Conservation (phyloP, 768 basidiomycete species). For the Scleroderma bovista region DNA sequence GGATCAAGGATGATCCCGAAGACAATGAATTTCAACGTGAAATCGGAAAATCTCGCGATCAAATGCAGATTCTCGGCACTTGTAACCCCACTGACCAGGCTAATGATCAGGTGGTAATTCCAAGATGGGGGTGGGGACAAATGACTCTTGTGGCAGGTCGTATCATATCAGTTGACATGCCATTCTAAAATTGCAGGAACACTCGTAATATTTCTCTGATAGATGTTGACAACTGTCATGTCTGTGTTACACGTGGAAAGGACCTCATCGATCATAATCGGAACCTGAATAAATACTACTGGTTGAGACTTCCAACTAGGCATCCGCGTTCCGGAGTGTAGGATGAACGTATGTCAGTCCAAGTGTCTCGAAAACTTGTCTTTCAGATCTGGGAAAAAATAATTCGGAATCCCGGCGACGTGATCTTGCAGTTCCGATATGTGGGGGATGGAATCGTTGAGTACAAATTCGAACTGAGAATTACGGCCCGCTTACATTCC, state of each 20-base stretch:
- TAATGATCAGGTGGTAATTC: background rate
- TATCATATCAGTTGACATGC: background rate
- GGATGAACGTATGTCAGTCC: conserved; percentile 71
- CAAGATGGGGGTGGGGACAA: background rate
- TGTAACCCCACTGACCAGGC: background rate
- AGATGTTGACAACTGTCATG: background rate
- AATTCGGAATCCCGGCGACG: conserved; percentile 58
- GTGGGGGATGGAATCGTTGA: background rate
- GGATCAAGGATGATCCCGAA: background rate
- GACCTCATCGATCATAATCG: too few relatives aligned
- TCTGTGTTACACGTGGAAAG: too few relatives aligned
- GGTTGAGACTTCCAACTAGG: conserved; percentile 21
- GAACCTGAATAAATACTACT: background rate
- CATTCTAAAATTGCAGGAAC: background rate
- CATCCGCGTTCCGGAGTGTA: conserved; percentile 64
- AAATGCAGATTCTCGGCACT: background rate
- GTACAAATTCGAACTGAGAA: background rate
- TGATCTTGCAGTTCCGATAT: conserved; percentile 37
- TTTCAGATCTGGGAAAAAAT: conserved; percentile 58
- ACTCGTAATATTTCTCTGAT: background rate
- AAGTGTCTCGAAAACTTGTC: conserved; percentile 67
- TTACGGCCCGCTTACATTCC: conserved; percentile 53
- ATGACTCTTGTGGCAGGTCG: too few relatives aligned
- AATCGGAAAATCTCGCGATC: background rate
- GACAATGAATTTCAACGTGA: background rate